These are phyloP conservation scores for Teunomyces tritomae DNA, from an alignment of 805 yeast species.

Conservation along the genomic window DNA sequence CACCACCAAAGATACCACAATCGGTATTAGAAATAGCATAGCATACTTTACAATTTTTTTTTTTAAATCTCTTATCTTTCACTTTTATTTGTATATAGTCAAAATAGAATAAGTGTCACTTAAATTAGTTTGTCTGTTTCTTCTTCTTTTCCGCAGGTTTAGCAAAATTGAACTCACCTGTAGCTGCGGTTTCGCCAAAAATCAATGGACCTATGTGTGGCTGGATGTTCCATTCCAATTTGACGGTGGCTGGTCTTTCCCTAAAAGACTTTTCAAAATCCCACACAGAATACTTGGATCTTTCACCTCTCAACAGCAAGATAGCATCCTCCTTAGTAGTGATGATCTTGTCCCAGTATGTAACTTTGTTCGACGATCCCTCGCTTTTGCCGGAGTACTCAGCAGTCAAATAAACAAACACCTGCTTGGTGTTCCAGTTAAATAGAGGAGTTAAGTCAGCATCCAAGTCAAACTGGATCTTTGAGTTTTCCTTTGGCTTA, in stretches of 20 bases:
- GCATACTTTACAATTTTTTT: not conserved
- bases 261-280: slow-evolving; percentile 66
- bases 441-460: slow-evolving; percentile 75
- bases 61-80: not conserved
- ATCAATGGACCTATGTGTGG: slow-evolving; percentile 83
- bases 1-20: slow-evolving; percentile 1
- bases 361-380: slow-evolving; percentile 59
- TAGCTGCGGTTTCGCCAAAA: slow-evolving; percentile 53
- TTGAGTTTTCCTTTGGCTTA: slow-evolving; percentile 73
- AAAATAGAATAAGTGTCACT: not conserved
- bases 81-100: not conserved
- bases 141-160: slow-evolving; percentile 13
- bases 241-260: slow-evolving; percentile 63
- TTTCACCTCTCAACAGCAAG: slow-evolving; percentile 48
- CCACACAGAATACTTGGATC: slow-evolving; percentile 83
- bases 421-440: slow-evolving; percentile 96
- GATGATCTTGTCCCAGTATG: slow-evolving; percentile 90
- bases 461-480: slow-evolving; percentile 67
- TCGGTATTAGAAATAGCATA: slow-evolving; percentile 1
- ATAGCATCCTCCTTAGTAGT: slow-evolving; percentile 55
- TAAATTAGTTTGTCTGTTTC: not conserved
- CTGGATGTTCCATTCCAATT: slow-evolving; percentile 87
- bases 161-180: slow-evolving; percentile 31
- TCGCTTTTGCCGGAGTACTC: slow-evolving; percentile 59
- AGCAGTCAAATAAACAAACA: slow-evolving; percentile 88